Conservation (phyloP, 2,329 filamentous ascomycete species). For the Dryadomyces quercus-mongolicae region DNA sequence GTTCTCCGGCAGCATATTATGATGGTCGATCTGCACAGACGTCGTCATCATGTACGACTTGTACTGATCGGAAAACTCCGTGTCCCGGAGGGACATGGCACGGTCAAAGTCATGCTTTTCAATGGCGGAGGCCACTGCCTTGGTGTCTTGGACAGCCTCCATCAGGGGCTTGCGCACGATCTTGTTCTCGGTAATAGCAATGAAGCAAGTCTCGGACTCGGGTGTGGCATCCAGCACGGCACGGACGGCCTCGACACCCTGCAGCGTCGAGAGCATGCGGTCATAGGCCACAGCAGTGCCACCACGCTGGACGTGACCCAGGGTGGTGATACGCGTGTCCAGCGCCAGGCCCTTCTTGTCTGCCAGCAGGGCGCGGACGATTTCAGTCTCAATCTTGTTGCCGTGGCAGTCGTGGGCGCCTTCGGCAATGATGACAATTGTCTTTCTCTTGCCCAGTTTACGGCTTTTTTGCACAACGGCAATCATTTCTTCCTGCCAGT, state of each 20-base stretch:
- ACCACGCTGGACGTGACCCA: constrained; percentile 95
- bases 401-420: constrained; percentile 78
- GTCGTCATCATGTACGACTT: constrained; percentile 85
- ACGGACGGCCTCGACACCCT: constrained; percentile 88
- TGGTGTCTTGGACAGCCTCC: constrained; percentile 76
- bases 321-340: constrained; percentile 86
- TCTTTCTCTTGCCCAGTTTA: constrained; percentile 83
- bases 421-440: constrained; percentile 95
- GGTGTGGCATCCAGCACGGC: constrained; percentile 83
- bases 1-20: constrained; percentile 52
- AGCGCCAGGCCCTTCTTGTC: constrained; percentile 60
- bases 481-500: constrained; percentile 87
- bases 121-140: constrained; percentile 73
- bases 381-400: constrained; percentile 67
- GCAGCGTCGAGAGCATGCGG: constrained; percentile 80
- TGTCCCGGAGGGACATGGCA: constrained; percentile 80
- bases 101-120: constrained; percentile 72
- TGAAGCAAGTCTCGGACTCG: constrained; percentile 83
- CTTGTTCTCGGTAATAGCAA: constrained; percentile 96
- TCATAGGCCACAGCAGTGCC: constrained; percentile 89
- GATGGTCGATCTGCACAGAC: constrained; percentile 57
- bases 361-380: constrained; percentile 82
- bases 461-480: constrained; percentile 59
- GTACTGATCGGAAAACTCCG: constrained; percentile 90
- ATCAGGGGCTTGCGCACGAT: constrained; percentile 84